Evolutionary conservation across 2,329 filamentous ascomycete genomes (phyloP).

Genomic region (Epichloe typhina): DNA sequence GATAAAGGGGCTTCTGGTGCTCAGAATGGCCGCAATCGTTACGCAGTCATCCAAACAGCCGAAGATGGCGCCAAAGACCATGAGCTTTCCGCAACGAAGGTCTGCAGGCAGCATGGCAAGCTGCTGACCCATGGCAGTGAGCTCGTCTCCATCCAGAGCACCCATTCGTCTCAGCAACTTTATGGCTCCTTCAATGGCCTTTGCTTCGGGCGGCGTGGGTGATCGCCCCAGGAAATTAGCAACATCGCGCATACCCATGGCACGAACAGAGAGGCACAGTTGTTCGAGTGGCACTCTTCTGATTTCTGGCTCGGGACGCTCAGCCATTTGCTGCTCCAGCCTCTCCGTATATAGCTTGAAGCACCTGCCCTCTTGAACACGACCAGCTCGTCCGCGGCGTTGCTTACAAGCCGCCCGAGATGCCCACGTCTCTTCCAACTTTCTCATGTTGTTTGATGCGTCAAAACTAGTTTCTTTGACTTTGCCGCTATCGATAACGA

Average conservation of each 20-base stretch:
- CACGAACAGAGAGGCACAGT: conserved; percentile 83
- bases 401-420: conserved; percentile 91
- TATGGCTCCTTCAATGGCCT: conserved; percentile 78
- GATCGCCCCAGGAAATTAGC: conserved; percentile 70
- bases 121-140: conserved; percentile 85
- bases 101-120: conserved; percentile 93
- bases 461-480: conserved; percentile 97
- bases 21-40: conserved; percentile 85
- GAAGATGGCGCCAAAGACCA: conserved; percentile 91
- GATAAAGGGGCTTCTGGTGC: conserved; percentile 74
- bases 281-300: conserved; percentile 86
- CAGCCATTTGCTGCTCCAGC: conserved; percentile 74
- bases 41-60: conserved; percentile 81
- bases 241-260: conserved; percentile 84
- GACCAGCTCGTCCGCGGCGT: conserved; percentile 79
- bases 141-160: conserved; percentile 69
- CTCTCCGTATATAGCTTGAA: conserved; percentile 91
- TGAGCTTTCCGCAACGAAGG: conserved; percentile 80
- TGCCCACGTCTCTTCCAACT: conserved; percentile 89
- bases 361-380: conserved; percentile 81
- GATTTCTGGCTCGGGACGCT: conserved; percentile 87
- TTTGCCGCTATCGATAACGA: conserved; percentile 86
- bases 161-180: conserved; percentile 72
- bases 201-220: conserved; percentile 73
- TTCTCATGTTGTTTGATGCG: conserved; percentile 82